Percentiles rank a stretch among this genome's conserved stretches.
Conservation (phyloP, 2,329 filamentous ascomycete species). For the Cladosporium halotolerans region DNA sequence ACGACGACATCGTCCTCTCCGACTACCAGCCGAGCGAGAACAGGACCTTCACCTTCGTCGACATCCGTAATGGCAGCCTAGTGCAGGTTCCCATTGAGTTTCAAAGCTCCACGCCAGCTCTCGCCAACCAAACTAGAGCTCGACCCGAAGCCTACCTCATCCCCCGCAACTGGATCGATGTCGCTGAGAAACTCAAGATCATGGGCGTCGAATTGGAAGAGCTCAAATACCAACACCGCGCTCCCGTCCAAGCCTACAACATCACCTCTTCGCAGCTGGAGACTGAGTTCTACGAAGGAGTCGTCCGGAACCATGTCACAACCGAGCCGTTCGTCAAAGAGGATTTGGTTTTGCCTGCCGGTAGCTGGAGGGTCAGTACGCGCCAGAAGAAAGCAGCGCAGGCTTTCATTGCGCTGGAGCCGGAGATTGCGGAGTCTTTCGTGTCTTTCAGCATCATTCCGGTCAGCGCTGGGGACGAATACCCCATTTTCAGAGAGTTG, state of each 20-base stretch:
- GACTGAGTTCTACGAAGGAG: constrained; percentile 19
- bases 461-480: constrained; percentile 20
- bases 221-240: constrained; percentile 17
- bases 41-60: constrained; percentile 18
- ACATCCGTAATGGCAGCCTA: constrained; percentile 17
- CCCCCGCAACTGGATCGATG: constrained; percentile 20
- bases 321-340: constrained; percentile 14
- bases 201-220: constrained; percentile 22
- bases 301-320: constrained; percentile 20
- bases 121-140: constrained; percentile 17
- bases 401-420: constrained; percentile 23
- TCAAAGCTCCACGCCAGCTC: constrained; percentile 16
- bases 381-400: constrained; percentile 24
- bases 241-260: constrained; percentile 21
- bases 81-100: constrained; percentile 16
- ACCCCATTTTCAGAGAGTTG: constrained; percentile 17
- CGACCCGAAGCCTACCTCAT: constrained; percentile 24
- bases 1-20: constrained; percentile 19
- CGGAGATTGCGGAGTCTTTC: constrained; percentile 23
- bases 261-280: constrained; percentile 17
- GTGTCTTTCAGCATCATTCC: constrained; percentile 22
- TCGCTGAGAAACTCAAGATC: constrained; percentile 19
- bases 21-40: constrained; percentile 17
- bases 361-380: constrained; percentile 21
- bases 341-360: constrained; percentile 16